Evolutionary conservation across 179 eudicot species (phyloP), one percentile per base, ranked within the genome.

Genomic region (Vitellaria paradoxa): DNA sequence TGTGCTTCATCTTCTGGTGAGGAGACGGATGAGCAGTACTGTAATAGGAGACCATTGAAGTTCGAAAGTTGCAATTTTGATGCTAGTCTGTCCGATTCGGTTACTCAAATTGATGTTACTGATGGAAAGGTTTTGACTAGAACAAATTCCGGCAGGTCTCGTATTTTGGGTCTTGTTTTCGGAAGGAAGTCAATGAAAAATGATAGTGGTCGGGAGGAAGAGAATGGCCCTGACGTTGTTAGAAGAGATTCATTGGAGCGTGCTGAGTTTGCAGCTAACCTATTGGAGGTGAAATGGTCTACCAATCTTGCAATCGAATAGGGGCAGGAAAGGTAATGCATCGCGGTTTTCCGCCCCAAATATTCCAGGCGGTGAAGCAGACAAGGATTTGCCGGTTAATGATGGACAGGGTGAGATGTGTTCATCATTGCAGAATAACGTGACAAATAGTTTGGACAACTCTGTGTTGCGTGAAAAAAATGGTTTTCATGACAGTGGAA

Each of bases 201-300:
- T 72, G 79, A 76, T 65, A 82, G 79, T 17, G 71, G 65, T 49
- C 73, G 45, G 52, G 82, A 65, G 63, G 85, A 83, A 46, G 88
- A 82, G 40, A 72, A 78, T 40, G 73, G 15, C 66, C 20, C 66
- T 65, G 82, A 59, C 81, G 85, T 66, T 63, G 83, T 78, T 53
- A 85, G 87, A 70, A 66, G 66, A 72, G 84, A 79, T 20, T 88
- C 91, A 0, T 79, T 91, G 82, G 92, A 91, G 77, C 85, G 91
- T 26, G 98, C 98, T 68, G 97, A 96, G 87, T 86, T 94, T 56
- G 98, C 99, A 69, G 99, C 99, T 56, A 93, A 96, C 75, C 92
- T 96, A 49, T 84, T 96, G 83, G 99, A 96, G 70, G 86, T 94
- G 77, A 87, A 86, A 76, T 96, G 99, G 99, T 92, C 97, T 21